Evolutionary conservation across 495 filamentous ascomycete genomes (phyloP).

Genomic region (Extremus antarcticus): DNA sequence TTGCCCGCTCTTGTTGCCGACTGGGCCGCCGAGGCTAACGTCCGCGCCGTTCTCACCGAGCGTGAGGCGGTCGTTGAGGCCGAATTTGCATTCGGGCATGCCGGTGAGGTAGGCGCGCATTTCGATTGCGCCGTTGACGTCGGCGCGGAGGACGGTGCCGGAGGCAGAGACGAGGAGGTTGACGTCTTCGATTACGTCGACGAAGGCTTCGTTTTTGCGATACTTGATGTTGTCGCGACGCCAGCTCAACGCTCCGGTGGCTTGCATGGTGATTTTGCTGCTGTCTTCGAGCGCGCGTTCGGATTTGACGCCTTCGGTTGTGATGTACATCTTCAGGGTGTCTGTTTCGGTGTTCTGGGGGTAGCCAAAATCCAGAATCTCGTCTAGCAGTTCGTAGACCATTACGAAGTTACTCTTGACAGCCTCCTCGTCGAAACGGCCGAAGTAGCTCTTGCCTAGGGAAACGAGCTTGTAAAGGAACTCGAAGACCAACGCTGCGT

Average conservation of each 20-base stretch:
- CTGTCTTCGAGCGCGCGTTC: constrained; percentile 86
- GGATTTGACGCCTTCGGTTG: constrained; percentile 95
- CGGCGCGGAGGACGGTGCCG: constrained; percentile 87
- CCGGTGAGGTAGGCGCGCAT: constrained; percentile 98
- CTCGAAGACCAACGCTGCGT: constrained; percentile 96
- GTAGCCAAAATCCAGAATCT: constrained; percentile 98
- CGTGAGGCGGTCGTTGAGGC: constrained; percentile 89
- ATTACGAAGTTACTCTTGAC: constrained; percentile 99
- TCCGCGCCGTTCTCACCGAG: constrained; percentile 56
- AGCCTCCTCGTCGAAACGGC: constrained; percentile 97
- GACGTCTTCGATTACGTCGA: constrained; percentile 98
- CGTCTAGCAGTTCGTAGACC: constrained; percentile 95
- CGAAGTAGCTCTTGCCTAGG: constrained; percentile 92
- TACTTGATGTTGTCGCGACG: constrained; percentile 95
- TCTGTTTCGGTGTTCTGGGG: constrained; percentile 99
- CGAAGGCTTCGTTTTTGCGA: constrained; percentile 98
- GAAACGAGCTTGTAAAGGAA: constrained; percentile 87
- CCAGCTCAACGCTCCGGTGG: constrained; percentile 94
- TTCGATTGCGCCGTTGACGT: constrained; percentile 94
- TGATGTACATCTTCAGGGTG: constrained; percentile 99
- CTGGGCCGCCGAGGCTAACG: constrained; percentile 45
- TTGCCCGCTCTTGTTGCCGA: constrained; percentile 57
- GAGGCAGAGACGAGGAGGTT: constrained; percentile 97
- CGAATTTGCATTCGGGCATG: constrained; percentile 98
- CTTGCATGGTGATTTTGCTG: constrained; percentile 97